A percentile compares a stretch with the other conserved stretches of the same genome.
These are phyloP conservation scores for Climacium dendroides DNA, from an alignment of 225 moss, liverwort and hornwort genomes.

Conservation along the genomic window DNA sequence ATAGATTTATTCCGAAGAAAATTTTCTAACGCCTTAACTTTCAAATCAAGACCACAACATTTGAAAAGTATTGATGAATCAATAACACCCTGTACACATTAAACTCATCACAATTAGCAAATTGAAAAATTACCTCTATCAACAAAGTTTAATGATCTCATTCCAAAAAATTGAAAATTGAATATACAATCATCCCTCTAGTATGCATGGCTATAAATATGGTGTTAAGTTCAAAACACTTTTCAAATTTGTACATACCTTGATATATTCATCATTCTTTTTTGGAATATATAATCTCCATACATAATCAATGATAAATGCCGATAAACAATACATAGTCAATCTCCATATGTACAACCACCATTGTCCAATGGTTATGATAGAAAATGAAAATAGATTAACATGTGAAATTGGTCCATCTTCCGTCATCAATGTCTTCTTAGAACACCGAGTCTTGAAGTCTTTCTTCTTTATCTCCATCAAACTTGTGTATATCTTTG, in stretches of 20 bases:
- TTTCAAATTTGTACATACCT: not conserved
- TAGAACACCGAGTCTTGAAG: not conserved
- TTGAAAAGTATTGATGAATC: not conserved
- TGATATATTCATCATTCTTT: no score
- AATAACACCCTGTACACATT: no score
- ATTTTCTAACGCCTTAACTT: not conserved
- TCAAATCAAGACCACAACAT: not conserved
- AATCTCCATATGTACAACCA: not conserved
- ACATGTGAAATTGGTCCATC: not conserved
- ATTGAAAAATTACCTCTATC: no score
- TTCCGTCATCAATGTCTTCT: not conserved
- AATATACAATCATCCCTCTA: not conserved
- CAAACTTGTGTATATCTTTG: not conserved
- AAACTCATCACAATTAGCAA: no score
- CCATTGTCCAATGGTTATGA: accelerated
- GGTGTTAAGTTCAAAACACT: not conserved
- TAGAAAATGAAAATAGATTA: not conserved
- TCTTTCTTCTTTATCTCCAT: not conserved
- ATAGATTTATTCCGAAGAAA: not conserved
- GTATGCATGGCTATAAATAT: not conserved
- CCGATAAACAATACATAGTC: not conserved
- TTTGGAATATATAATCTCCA: not conserved
- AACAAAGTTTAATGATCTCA: no score
- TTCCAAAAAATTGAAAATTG: not conserved
- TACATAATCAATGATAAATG: no score